These are phyloP conservation scores for Pichia sp. DNA, from an alignment of 1,139 yeast species.

Conservation along the genomic window DNA sequence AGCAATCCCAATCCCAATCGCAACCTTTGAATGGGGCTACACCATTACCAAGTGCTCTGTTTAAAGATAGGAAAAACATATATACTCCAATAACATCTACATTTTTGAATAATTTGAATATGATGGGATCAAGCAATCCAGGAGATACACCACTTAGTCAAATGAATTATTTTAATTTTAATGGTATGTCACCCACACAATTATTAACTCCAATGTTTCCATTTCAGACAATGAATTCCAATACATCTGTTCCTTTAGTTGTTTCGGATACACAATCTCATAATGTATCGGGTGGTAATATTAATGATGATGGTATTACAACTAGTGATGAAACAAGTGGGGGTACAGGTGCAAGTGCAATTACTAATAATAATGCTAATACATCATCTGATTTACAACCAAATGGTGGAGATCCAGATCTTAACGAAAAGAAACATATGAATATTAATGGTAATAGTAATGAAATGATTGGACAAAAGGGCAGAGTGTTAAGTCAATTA, in stretches of 20 bases:
- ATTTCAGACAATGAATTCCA: slow-evolving; percentile 17
- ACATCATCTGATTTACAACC: neutral
- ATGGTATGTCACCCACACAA: slow-evolving; percentile 29
- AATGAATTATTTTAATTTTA: slow-evolving; percentile 24
- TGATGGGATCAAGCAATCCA: slow-evolving; percentile 3
- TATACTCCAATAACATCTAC: slow-evolving; percentile 10
- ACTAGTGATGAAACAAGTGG: too few species aligned
- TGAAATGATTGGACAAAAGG: too few species aligned
- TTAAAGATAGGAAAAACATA: slow-evolving; percentile 8
- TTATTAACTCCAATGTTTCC: slow-evolving; percentile 15
- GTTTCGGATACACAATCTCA: too few species aligned
- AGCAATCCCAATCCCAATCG: too few species aligned
- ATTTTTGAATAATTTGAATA: slow-evolving; percentile 8
- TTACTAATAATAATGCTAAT: neutral
- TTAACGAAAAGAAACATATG: slow-evolving; percentile 11
- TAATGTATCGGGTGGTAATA: too few species aligned
- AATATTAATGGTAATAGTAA: too few species aligned
- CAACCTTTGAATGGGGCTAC: too few species aligned
- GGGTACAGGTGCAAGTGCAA: neutral
- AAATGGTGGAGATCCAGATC: slow-evolving; percentile 12
- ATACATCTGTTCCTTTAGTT: too few species aligned
- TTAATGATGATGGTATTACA: too few species aligned
- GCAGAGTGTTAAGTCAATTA: slow-evolving; percentile 1
- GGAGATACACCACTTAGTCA: slow-evolving; percentile 22
- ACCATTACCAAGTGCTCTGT: slow-evolving; percentile 10